Percentiles rank a stretch among this genome's conserved stretches.
These are phyloP conservation scores for Madurella mycetomatis DNA, from an alignment of 2,329 filamentous ascomycete species.

Conservation along the genomic window DNA sequence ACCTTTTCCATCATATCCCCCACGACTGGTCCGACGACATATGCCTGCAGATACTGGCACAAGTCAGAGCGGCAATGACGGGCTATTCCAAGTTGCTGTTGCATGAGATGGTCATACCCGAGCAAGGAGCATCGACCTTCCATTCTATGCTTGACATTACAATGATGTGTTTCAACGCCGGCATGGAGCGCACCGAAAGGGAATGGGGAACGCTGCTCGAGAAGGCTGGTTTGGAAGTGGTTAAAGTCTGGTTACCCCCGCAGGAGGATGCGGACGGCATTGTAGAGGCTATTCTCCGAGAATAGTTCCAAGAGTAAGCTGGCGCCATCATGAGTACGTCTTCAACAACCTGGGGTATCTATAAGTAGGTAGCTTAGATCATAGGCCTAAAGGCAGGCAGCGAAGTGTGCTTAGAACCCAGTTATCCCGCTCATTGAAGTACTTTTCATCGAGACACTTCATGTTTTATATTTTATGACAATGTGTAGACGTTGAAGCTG, in stretches of 20 bases:
- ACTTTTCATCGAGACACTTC: not conserved
- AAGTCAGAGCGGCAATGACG: slow-evolving; percentile 29
- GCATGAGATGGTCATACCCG: slow-evolving; percentile 32
- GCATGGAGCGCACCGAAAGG: slow-evolving; percentile 8
- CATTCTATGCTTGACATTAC: slow-evolving; percentile 29
- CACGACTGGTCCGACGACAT: slow-evolving; percentile 31
- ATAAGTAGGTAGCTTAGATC: not conserved
- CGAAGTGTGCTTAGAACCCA: not conserved
- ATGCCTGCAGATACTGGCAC: slow-evolving; percentile 25
- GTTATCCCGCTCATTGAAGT: not conserved
- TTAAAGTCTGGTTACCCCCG: not conserved
- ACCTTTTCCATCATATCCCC: slow-evolving; percentile 27
- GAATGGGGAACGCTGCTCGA: slow-evolving; percentile 9
- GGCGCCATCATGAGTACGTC: not conserved
- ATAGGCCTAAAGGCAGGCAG: not conserved
- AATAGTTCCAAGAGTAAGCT: not conserved
- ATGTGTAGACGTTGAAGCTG: not conserved
- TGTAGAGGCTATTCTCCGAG: not conserved
- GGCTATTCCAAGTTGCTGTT: slow-evolving; percentile 34
- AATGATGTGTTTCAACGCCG: slow-evolving; percentile 27
- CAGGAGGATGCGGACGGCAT: not conserved
- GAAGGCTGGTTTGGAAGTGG: not conserved
- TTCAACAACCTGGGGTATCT: not conserved
- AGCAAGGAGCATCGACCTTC: slow-evolving; percentile 29
- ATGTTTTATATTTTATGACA: not conserved